Evolutionary conservation across 1,284 basidiomycete genomes (phyloP).

Genomic region (Ceratobasidium sp.): DNA sequence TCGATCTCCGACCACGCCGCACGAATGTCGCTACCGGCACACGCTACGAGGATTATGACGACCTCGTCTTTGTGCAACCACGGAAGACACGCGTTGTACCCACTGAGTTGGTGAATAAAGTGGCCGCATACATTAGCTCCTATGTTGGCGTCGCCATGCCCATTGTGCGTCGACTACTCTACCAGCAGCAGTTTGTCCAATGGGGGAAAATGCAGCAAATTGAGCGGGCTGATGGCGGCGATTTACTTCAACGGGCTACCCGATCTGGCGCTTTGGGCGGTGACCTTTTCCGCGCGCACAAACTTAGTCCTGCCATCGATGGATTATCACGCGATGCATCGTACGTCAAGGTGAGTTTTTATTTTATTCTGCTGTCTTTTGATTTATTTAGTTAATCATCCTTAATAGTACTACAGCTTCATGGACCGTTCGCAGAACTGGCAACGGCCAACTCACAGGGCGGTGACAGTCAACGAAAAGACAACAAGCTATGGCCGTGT

Average conservation of each 20-base stretch:
- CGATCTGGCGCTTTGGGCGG: too few species aligned
- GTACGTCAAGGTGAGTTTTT: slow-evolving; percentile 13
- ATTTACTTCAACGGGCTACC: too few species aligned
- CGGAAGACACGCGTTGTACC: neutral
- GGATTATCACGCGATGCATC: neutral
- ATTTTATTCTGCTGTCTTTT: neutral
- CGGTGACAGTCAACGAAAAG: too few species aligned
- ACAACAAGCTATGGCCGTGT: slow-evolving; percentile 8
- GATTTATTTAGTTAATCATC: neutral
- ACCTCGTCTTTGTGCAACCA: slow-evolving; percentile 18
- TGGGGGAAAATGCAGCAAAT: slow-evolving; percentile 34
- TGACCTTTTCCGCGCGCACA: neutral
- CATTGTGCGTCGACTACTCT: neutral
- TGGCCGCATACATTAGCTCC: neutral
- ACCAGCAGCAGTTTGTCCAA: neutral
- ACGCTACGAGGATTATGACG: neutral
- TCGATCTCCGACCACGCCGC: neutral
- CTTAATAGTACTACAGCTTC: neutral
- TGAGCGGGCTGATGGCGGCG: neutral
- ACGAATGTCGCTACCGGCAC: neutral
- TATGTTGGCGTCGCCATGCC: neutral
- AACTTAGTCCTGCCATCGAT: neutral
- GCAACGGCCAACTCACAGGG: too few species aligned
- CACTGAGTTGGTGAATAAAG: neutral
- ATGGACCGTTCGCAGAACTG: neutral